These are phyloP conservation scores for Hanseniaspora valbyensis DNA, from an alignment of 805 yeast species.

Conservation along the genomic window DNA sequence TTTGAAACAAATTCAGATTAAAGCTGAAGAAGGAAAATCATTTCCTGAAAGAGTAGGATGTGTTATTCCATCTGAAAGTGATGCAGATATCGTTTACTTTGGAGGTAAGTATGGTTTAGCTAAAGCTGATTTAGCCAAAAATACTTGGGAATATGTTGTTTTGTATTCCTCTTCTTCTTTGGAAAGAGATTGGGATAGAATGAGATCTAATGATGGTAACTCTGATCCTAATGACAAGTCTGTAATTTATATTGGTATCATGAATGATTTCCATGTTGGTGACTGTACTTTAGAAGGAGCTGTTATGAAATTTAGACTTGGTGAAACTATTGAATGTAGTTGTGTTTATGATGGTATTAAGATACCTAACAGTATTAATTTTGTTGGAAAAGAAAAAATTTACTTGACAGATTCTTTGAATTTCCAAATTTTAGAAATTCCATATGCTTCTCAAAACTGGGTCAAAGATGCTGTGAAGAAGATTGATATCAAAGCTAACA, in stretches of 20 bases:
- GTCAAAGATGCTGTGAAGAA: conserved; percentile 27
- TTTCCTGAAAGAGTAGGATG: conserved; percentile 50
- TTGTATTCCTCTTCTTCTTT: conserved; percentile 24
- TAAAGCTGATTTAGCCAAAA: conserved; percentile 36
- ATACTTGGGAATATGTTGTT: conserved; percentile 30
- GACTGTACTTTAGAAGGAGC: conserved; percentile 42
- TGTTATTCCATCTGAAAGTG: conserved; percentile 47
- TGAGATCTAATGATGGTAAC: conserved; percentile 74
- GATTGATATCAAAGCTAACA: conserved; percentile 29
- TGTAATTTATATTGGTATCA: conserved; percentile 63
- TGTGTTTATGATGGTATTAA: conserved; percentile 29
- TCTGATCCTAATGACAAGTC: conserved; percentile 61
- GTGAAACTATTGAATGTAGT: conserved; percentile 18
- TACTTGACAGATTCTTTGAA: conserved; percentile 46
- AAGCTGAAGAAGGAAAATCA: conserved; percentile 32
- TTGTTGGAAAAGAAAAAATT: conserved; percentile 34
- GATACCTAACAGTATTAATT: conserved; percentile 67
- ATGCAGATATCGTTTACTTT: conserved; percentile 43
- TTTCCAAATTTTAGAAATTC: conserved; percentile 34
- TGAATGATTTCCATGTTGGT: conserved; percentile 45
- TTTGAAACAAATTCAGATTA: conserved; percentile 19
- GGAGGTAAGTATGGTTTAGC: conserved; percentile 62
- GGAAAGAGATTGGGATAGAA: conserved; percentile 23
- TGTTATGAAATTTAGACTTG: conserved; percentile 35
- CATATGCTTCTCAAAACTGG: conserved; percentile 33